Evolutionary conservation across 2,329 filamentous ascomycete genomes (phyloP), one percentile per base, ranked within the genome.

Genomic region (Phyllosticta paracitricarpa): DNA sequence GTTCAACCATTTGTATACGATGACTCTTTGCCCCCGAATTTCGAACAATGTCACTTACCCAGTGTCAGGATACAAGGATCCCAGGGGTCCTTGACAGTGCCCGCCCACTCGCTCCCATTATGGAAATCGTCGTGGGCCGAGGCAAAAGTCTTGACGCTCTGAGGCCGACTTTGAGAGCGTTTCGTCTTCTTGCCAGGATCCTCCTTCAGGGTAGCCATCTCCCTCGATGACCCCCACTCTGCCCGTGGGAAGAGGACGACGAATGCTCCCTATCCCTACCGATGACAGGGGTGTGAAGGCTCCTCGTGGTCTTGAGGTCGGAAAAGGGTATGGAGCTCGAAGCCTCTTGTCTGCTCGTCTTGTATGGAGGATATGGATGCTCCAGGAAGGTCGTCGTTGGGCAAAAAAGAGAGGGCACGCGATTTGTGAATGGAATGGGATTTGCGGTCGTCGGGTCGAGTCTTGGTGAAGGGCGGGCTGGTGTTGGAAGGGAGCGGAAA

Each of bases 11-110:
- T 22, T 22, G 19, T 22, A 22, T 22, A 22, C 19, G 19, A 22
- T 22, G 19, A 22, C 19, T 22, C 19, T 22, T 22, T 22, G 19
- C 19, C 1, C 19, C 19, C 19, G 19, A 22, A 22, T 22, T 22
- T 22, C 19, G 19, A 22, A 22, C 19, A 22, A 22, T 22, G 19
- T 30, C 28, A 70, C 71, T 4, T 71, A 74, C 72, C 72, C 56
- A 79, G 67, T 0, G 77, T 78, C 58, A 80, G 66, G 52, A 80
- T 79, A 40, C 76, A 73, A 58, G 78, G 76, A 58, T 77, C 73
- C 78, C 78, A 80, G 54, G 77, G 73, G 66, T 78, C 77, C 22
- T 77, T 71, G 4, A 79, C 73, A 4, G 67, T 64, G 63, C 69
- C 67, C 51, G 75, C 72, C 78, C 78, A 80, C 40, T 72, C 70